Evolutionary conservation across 2,329 filamentous ascomycete species (phyloP).

Genomic region (Coniochaeta sp.): DNA sequence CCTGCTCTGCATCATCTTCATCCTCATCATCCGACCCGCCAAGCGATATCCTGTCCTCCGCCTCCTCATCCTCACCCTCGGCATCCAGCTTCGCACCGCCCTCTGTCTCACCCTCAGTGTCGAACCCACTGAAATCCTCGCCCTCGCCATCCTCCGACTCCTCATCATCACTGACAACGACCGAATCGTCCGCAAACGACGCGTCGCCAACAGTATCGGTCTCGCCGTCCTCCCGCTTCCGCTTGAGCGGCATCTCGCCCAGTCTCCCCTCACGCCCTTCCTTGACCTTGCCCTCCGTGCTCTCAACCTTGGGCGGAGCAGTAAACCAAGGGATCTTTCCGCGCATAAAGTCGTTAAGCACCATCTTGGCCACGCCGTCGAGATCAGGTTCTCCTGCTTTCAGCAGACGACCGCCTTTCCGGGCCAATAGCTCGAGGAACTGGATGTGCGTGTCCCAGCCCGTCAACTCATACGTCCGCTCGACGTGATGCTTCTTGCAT

Average conservation of each 20-base stretch:
- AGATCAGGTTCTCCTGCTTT: slow-evolving; percentile 93
- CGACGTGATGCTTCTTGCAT: slow-evolving; percentile 81
- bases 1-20: slow-evolving; percentile 23
- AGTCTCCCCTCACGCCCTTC: slow-evolving; percentile 69
- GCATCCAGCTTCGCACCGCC: neutral
- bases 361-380: slow-evolving; percentile 93
- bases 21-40: slow-evolving; percentile 17
- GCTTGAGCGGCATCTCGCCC: slow-evolving; percentile 82
- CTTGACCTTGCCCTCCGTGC: slow-evolving; percentile 35
- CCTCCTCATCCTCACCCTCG: neutral
- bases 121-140: slow-evolving; percentile 37
- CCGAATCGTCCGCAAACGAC: slow-evolving; percentile 11
- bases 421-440: slow-evolving; percentile 79
- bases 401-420: slow-evolving; percentile 78
- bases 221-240: slow-evolving; percentile 52
- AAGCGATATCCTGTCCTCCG: neutral
- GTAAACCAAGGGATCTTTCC: slow-evolving; percentile 97
- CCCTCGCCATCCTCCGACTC: slow-evolving; percentile 21
- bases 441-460: slow-evolving; percentile 70
- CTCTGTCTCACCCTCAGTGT: slow-evolving; percentile 29
- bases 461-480: slow-evolving; percentile 85
- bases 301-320: slow-evolving; percentile 57
- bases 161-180: slow-evolving; percentile 17
- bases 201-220: slow-evolving; percentile 34
- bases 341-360: slow-evolving; percentile 90